phyloP scores from a whole-genome alignment of 495 filamentous ascomycete genomes.

The Penicillium egyptiacum region DNA sequence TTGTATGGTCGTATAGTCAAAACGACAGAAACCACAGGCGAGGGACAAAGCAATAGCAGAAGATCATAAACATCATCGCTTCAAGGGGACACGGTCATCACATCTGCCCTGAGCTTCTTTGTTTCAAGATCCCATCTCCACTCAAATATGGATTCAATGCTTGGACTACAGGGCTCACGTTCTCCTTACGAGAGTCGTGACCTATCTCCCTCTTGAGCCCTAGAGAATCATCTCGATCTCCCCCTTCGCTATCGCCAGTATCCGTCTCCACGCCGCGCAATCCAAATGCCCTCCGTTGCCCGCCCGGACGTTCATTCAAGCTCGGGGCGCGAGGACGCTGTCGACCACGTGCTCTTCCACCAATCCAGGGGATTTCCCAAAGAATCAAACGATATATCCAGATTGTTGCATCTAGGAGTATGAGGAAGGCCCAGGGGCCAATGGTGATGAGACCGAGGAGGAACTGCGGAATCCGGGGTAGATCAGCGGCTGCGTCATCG shows the following conservation, averaged over 20 bases:
- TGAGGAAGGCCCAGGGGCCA: slow-evolving; percentile 62
- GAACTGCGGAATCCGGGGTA: slow-evolving; percentile 45
- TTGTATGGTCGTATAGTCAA: neutral
- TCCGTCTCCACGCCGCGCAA: slow-evolving; percentile 31
- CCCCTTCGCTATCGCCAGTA: slow-evolving; percentile 4
- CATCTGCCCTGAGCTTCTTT: slow-evolving; percentile 11
- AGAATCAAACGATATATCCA: slow-evolving; percentile 60
- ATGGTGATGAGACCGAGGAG: slow-evolving; percentile 64
- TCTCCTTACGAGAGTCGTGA: slow-evolving; percentile 10
- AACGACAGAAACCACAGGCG: neutral
- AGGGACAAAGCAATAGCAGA: slow-evolving; percentile 4
- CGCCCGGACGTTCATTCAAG: slow-evolving; percentile 58
- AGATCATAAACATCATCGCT: slow-evolving; percentile 9
- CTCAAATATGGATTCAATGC: slow-evolving; percentile 7
- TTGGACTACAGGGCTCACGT: slow-evolving; percentile 11
- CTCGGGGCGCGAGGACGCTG: slow-evolving; percentile 64
- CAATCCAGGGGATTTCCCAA: slow-evolving; percentile 61
- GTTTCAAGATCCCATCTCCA: slow-evolving; percentile 17
- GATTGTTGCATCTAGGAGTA: slow-evolving; percentile 66
- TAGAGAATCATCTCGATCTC: neutral
- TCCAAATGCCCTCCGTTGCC: slow-evolving; percentile 52
- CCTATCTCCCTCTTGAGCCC: neutral
- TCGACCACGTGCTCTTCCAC: slow-evolving; percentile 62
- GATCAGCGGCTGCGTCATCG: slow-evolving; percentile 9
- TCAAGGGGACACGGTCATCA: slow-evolving; percentile 8